Conservation (phyloP, 2,329 filamentous ascomycete species). For the Fonsecaea nubica region DNA sequence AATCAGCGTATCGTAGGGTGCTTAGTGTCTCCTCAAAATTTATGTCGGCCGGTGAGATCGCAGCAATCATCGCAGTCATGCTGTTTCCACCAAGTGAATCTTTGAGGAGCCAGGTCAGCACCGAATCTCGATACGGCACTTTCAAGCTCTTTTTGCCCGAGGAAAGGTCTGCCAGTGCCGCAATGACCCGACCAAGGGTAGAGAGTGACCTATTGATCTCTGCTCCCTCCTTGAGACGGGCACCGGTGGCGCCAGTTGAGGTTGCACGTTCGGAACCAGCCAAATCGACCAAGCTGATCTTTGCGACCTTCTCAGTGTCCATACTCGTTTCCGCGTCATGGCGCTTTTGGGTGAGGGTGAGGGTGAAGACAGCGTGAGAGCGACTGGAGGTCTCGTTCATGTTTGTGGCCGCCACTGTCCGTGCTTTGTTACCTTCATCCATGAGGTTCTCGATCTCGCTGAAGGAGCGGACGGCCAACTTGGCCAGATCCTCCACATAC, state of each 20-base stretch:
- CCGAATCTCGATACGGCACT: constrained; percentile 95
- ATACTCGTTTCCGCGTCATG: constrained; percentile 92
- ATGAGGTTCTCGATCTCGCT: constrained; percentile 96
- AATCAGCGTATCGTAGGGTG: constrained; percentile 94
- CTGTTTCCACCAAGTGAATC: constrained; percentile 98
- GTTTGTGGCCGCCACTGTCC: constrained; percentile 97
- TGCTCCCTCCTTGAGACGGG: constrained; percentile 92
- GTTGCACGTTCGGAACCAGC: constrained; percentile 95
- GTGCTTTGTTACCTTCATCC: constrained; percentile 98
- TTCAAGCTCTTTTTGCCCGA: constrained; percentile 79
- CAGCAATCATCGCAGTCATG: constrained; percentile 99
- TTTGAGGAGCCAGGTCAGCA: constrained; percentile 95
- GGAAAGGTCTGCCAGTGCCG: constrained; percentile 88
- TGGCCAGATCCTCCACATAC: constrained; percentile 97
- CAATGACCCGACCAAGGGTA: constrained; percentile 95
- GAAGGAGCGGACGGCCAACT: constrained; percentile 91
- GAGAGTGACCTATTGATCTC: constrained; percentile 98
- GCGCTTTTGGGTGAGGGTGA: constrained; percentile 93
- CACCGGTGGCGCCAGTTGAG: constrained; percentile 96
- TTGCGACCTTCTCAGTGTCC: constrained; percentile 96
- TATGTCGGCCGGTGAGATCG: constrained; percentile 96
- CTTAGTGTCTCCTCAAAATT: constrained; percentile 98
- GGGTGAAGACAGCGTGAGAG: constrained; percentile 96
- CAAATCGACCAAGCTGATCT: constrained; percentile 97
- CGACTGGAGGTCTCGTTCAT: constrained; percentile 99